These are phyloP conservation scores for Leccinum broughii DNA, from an alignment of 768 basidiomycete genomes.

Conservation along the genomic window DNA sequence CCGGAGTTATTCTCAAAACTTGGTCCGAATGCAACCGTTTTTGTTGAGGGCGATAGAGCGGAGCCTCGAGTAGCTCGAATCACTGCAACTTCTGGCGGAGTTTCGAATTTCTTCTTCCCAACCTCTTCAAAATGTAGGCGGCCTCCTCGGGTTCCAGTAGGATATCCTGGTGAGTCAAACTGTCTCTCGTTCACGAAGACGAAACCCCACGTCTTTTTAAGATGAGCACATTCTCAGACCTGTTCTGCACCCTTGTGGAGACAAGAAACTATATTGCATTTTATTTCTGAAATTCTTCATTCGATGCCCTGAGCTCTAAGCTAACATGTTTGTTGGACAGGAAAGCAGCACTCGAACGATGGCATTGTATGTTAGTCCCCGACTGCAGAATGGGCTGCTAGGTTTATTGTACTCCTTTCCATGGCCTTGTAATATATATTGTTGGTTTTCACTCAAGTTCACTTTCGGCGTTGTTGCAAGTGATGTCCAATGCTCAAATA, in stretches of 20 bases:
- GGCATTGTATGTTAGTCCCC: neutral
- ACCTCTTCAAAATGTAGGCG: no score
- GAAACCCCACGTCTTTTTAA: slow-evolving; percentile 2
- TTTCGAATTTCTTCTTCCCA: no score
- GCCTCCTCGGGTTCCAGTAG: neutral
- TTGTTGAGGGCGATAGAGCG: no score
- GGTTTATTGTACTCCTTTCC: neutral
- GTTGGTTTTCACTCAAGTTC: neutral
- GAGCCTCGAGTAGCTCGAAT: no score
- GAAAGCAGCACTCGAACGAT: neutral
- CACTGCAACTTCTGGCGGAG: no score
- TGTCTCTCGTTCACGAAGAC: neutral
- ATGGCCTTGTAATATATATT: neutral
- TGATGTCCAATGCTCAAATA: neutral
- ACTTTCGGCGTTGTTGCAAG: neutral
- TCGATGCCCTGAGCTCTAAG: neutral
- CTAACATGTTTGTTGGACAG: slow-evolving; percentile 16
- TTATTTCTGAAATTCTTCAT: slow-evolving; percentile 17
- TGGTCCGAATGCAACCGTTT: no score
- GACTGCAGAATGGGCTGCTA: neutral
- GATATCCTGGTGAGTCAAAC: slow-evolving; percentile 13
- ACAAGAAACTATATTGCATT: slow-evolving; percentile 25
- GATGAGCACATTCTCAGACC: slow-evolving; percentile 32
- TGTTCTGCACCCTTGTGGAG: slow-evolving; percentile 33
- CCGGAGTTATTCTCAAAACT: no score